A percentile compares a stretch with the other conserved stretches of the same genome.
Conservation (phyloP, 345 rosid species). For the Clausena lansium region DNA sequence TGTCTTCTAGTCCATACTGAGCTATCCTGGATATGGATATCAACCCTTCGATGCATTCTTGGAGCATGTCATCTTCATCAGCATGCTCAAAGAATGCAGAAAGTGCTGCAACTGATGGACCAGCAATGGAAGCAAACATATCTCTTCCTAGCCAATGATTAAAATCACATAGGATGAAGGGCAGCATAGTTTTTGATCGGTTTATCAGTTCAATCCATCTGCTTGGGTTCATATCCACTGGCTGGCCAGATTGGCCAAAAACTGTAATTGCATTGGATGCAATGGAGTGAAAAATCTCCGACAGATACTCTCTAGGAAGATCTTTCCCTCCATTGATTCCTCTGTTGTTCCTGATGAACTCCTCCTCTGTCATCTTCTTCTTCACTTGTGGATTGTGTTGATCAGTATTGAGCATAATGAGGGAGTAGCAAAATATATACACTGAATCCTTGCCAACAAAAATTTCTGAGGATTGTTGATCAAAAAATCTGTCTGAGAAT, state of each 20-base stretch:
- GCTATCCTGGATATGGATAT: slow-evolving; percentile 80
- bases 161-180: slow-evolving; percentile 51
- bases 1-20: slow-evolving; percentile 77
- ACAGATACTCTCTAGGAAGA: slow-evolving; percentile 88
- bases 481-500: slow-evolving; percentile 68
- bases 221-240: slow-evolving; percentile 66
- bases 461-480: slow-evolving; percentile 64
- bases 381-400: slow-evolving; percentile 91
- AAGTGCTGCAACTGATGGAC: slow-evolving; percentile 82
- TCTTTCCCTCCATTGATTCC: slow-evolving; percentile 83
- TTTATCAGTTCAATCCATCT: slow-evolving; percentile 79
- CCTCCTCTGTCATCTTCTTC: slow-evolving; percentile 97
- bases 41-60: slow-evolving; percentile 86
- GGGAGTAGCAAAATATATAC: slow-evolving; percentile 73
- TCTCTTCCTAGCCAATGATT: slow-evolving; percentile 76
- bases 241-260: slow-evolving; percentile 43
- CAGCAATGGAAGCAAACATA: slow-evolving; percentile 86
- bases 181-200: slow-evolving; percentile 43
- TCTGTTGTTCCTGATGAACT: slow-evolving; percentile 81
- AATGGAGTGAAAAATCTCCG: slow-evolving; percentile 79
- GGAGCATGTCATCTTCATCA: slow-evolving; percentile 84
- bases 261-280: slow-evolving; percentile 54
- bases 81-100: slow-evolving; percentile 85
- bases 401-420: slow-evolving; percentile 94
- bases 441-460: slow-evolving; percentile 78